Evolutionary conservation across 805 yeast genomes (phyloP).

Genomic region (Hanseniaspora pseudoguilliermondii): DNA sequence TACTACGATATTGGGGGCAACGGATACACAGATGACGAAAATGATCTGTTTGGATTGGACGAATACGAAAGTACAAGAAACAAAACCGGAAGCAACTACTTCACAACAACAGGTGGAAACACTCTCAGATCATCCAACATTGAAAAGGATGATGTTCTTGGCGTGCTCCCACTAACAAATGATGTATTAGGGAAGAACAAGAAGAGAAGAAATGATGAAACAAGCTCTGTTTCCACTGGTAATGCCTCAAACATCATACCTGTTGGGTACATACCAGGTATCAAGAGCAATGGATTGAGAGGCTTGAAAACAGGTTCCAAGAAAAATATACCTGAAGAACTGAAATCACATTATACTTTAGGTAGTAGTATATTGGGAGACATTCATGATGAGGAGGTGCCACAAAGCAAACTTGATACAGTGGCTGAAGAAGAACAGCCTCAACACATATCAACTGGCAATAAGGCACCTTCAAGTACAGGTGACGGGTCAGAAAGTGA

Average conservation of each 20-base stretch:
- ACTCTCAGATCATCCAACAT: constrained; percentile 17
- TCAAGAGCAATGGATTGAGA: constrained; percentile 34
- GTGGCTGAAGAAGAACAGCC: constrained; percentile 3
- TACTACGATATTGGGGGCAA: constrained; percentile 16
- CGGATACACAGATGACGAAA: constrained; percentile 17
- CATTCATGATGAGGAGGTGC: constrained; percentile 21
- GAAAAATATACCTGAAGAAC: constrained; percentile 17
- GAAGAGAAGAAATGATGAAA: constrained; percentile 11
- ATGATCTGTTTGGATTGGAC: constrained; percentile 16
- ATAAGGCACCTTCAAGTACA: constrained; percentile 33
- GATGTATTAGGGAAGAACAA: neutral
- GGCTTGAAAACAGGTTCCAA: constrained; percentile 3
- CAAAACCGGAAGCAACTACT: neutral
- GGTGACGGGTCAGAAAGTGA: constrained; percentile 37
- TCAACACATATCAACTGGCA: neutral
- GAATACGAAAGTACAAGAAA: neutral
- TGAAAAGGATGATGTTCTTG: constrained; percentile 13
- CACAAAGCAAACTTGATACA: neutral
- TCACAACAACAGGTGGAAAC: neutral
- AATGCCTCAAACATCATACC: constrained; percentile 82
- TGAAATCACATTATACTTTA: constrained; percentile 28
- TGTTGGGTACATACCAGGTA: constrained; percentile 90
- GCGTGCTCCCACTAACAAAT: neutral
- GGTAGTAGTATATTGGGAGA: constrained; percentile 36
- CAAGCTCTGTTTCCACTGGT: constrained; percentile 24